Evolutionary conservation across 768 basidiomycete species (phyloP), one percentile per base, ranked within the genome.

Genomic region (Amanita muscaria): DNA sequence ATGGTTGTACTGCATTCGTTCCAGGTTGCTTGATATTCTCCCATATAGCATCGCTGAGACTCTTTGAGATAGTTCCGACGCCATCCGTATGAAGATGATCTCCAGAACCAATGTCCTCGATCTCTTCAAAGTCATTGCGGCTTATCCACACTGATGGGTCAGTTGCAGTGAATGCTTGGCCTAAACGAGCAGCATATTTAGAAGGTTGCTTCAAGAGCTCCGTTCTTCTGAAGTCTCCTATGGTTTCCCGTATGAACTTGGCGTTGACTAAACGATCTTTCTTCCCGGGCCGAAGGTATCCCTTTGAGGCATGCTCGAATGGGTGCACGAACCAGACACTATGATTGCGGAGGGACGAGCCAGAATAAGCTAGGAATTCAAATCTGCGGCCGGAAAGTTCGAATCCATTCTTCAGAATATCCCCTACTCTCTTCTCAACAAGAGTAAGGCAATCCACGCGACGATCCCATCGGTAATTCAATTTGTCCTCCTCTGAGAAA

Each of bases 141-240:
- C 50, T 46, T 39, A 90, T 77, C 16, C 57, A 59, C 15, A 88
- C 77, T 1, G 84, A 83, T 0, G 80, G 75, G 49, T 86, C 80
- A 1, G 89, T 92, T 2, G 83, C 80, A 0, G 85, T 86, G 54
- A 92, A 89, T 0, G 85, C 84, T 62, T 88, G 88, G 5, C 84
- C 80, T 47, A 91, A 64, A 15, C 89, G 76, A 11, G 89, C 89
- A 5, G 87, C 89, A 53, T 77, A 86, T 59, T 85, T 86, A 5
- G 89, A 88, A 2, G 89, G 89, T 18, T 62, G 66, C 35, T 58
- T 60, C 23, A 79, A 62, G 8, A 81, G 60, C 1, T 58, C 44
- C 0, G 61, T 69, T 10, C 67, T 69, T 6, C 66, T 59, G 56
- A 91, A 92, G 53, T 87, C 70, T 3, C 89, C 89, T 9, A 90